These are phyloP conservation scores for Abortiporus biennis DNA, from an alignment of 1,284 basidiomycete species.

Conservation along the genomic window DNA sequence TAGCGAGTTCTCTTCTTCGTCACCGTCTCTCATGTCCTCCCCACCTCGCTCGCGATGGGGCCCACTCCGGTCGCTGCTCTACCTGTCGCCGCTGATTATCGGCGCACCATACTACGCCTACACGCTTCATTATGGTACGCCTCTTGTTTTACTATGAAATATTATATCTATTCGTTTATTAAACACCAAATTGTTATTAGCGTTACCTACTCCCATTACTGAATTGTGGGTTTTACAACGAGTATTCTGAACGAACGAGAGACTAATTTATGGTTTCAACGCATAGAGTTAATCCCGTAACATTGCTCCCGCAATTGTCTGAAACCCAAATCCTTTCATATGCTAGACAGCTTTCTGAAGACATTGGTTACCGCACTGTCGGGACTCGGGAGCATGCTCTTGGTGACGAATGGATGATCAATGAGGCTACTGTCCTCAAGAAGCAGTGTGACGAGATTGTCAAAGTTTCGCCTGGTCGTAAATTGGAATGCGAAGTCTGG, in stretches of 20 bases:
- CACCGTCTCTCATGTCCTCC: conserved; percentile 20
- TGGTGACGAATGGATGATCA: conserved; percentile 81
- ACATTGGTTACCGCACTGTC: conserved; percentile 89
- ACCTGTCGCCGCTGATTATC: conserved; percentile 28
- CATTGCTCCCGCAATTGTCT: conserved; percentile 61
- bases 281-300: conserved; percentile 45
- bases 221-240: conserved; percentile 28
- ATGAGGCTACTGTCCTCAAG: conserved; percentile 57
- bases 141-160: neutral
- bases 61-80: conserved; percentile 29
- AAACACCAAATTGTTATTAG: conserved; percentile 16
- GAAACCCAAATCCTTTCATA: conserved; percentile 60
- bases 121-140: conserved; percentile 26
- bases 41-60: conserved; percentile 26
- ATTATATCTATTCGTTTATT: neutral
- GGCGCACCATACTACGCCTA: conserved; percentile 26
- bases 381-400: conserved; percentile 86
- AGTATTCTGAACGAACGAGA: neutral
- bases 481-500: conserved; percentile 84
- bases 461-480: conserved; percentile 38
- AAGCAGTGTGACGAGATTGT: conserved; percentile 55
- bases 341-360: conserved; percentile 67
- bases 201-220: conserved; percentile 32
- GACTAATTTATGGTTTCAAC: no score
- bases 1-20: no score